Base-by-base conservation (phyloP, 1,284 basidiomycete species). In the Tremellales sp. region DNA sequence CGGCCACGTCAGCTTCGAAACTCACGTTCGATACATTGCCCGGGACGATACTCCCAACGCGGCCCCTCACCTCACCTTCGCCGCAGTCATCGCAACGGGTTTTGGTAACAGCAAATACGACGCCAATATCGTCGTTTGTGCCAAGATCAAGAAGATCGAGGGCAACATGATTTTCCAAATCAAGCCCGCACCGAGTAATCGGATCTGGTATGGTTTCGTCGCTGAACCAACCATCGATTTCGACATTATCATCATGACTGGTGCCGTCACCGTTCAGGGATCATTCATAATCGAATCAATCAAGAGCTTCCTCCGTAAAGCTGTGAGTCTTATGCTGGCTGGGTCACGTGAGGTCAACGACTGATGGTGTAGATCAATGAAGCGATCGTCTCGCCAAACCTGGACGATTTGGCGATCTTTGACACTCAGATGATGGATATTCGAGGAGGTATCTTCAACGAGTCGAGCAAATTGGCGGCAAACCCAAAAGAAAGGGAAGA, bases 151-250 rank as follows among this genome's bases (percentile, higher is more conserved):
- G 58, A 86, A 89, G 60, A 74, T 98, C 21, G 89, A 96, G 60
- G 94, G 94, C 15, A 94, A 96, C 66, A 68, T 97, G 41, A 76
- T 93, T 19, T 76, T 97, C 61, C 88, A 87, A 67, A 83, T 97
- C 60, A 98, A 97, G 71, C 82, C 85, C n/a, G 92, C 96, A 10
- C 96, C 96, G 1, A 90, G 86, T 65, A 94, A 88, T 68, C 86
- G 94, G 27, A 81, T 98, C 49, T 98, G 94, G 96, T 98, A 93
- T 73, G 92, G 89, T 1, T 98, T 98, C 70, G 96, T 92, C n/a
- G 80, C 86, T 55, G 82, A 84, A 73, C 94, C 96, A 0, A 83
- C 84, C 67, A 87, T 97, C 81, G 86, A 89, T 23, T 75, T 97
- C 60, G 82, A 85, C 56, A 86, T 97, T 48, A 87, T 93, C 70